phyloP scores from a whole-genome alignment of 2,329 filamentous ascomycete species.

The Xylariaceae sp. region DNA sequence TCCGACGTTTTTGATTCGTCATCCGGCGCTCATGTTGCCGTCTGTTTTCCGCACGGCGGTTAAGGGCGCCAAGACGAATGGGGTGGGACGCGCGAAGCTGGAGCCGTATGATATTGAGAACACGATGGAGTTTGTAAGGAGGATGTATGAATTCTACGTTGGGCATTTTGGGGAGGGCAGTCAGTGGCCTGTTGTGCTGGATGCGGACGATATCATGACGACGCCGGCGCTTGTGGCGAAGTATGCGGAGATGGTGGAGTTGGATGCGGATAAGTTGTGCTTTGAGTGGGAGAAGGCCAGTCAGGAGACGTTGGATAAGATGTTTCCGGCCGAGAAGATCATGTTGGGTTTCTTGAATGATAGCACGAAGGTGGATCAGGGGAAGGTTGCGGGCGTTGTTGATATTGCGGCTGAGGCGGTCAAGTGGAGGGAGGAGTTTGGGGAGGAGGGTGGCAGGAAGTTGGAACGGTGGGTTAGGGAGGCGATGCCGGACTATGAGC shows the following conservation, averaged over 20 bases:
- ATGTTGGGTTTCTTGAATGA: constrained; percentile 14
- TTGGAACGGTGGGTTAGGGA: constrained; percentile 18
- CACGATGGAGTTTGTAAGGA: constrained; percentile 11
- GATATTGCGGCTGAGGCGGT: constrained; percentile 15
- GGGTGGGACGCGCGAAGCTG: constrained; percentile 1
- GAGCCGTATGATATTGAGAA: constrained; percentile 14
- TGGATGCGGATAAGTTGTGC: constrained; percentile 13
- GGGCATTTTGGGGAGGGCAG: constrained; percentile 9
- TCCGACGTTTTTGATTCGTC: constrained; percentile 21
- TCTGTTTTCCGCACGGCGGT: constrained; percentile 17
- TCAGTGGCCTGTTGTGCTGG: constrained; percentile 18
- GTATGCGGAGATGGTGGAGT: constrained; percentile 14
- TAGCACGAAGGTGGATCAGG: constrained; percentile 13
- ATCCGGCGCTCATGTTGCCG: constrained; percentile 18
- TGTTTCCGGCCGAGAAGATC: not conserved
- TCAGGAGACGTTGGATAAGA: constrained; percentile 6
- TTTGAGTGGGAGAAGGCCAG: constrained; percentile 18
- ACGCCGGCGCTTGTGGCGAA: constrained; percentile 15
- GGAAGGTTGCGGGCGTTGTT: constrained; percentile 16
- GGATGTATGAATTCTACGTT: constrained; percentile 14
- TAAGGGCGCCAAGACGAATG: constrained; percentile 5
- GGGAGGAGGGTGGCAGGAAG: constrained; percentile 16
- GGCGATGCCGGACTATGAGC: constrained; percentile 20
- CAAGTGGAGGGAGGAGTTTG: constrained; percentile 20
- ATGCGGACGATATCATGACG: constrained; percentile 19